phyloP scores from a whole-genome alignment of 139 green algal genomes.

The Chlamydomonas applanata region DNA sequence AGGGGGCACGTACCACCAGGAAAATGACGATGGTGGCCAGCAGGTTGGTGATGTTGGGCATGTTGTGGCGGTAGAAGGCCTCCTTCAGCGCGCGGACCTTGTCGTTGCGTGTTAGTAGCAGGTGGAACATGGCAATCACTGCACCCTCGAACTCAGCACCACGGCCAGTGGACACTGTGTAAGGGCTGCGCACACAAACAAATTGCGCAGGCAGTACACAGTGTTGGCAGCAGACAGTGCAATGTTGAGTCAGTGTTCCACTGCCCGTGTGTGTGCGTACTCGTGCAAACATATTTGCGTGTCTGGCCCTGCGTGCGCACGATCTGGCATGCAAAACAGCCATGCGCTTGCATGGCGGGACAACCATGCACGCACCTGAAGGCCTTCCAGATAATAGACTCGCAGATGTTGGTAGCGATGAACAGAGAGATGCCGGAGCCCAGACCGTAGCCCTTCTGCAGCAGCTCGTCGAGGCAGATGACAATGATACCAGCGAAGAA shows the following conservation, averaged over 20 bases:
- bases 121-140: constrained; percentile 96
- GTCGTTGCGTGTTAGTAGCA: constrained; percentile 91
- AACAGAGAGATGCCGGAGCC: constrained; percentile 98
- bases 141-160: constrained; percentile 98
- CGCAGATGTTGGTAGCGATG: constrained; percentile 99
- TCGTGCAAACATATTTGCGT: too few relatives aligned
- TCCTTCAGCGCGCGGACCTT: constrained; percentile 94
- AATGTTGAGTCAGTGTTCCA: too few relatives aligned
- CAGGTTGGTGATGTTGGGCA: constrained; percentile 98
- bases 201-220: too few relatives aligned
- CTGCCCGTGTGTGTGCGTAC: too few relatives aligned
- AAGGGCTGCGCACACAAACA: constrained; percentile 37
- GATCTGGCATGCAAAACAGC: too few relatives aligned
- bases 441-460: constrained; percentile 97
- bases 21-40: constrained; percentile 96
- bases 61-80: constrained; percentile 96
- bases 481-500: constrained; percentile 98
- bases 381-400: constrained; percentile 99
- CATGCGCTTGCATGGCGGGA: too few relatives aligned
- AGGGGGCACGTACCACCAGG: constrained; percentile 81
- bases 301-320: too few relatives aligned
- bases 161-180: constrained; percentile 77
- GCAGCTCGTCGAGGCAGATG: constrained; percentile 97
- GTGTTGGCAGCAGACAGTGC: too few relatives aligned
- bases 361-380: constrained; percentile 64